Evolutionary conservation across 1,284 basidiomycete genomes (phyloP), one percentile per base, ranked within the genome.

Genomic region (Sanghuangporus sanghuang): DNA sequence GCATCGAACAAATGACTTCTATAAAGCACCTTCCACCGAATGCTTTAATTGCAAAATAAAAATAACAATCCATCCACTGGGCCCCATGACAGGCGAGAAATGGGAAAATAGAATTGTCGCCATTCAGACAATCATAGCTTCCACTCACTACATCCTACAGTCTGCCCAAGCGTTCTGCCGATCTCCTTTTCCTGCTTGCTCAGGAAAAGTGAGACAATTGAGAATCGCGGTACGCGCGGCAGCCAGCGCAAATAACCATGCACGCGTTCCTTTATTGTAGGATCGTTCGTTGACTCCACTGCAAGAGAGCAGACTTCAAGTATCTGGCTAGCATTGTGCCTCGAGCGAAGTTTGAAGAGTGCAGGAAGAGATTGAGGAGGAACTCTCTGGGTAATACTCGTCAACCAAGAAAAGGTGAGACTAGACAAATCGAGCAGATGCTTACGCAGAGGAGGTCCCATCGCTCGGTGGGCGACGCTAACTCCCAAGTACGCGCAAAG

Each of bases 291-390:
- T 1, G 63, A 42, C 18, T 69, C 67, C 54, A 85, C 70, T 0
- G 79, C 71, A 0, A 70, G 68, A 14, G 71, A 71, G 62, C 89
- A 81, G 6, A 78, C 80, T 44, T 77, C 73, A 12, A 90, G 73
- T 23, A 91, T 77, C 1, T 82, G 80, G 77, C 77, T 7, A 92
- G 78, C 16, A 87, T 69, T 0, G 77, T 70, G 90, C 81, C 54
- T 90, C 89, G 35, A 92, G 77, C 0, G 87, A 87, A 0, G 77
- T 82, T 87, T 81, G 73, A 87, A 89, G 50, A 91, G 72, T 0
- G 76, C 66, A 0, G 86, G 85, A 11, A 90, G 72, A n/a, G 76
- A 73, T 6, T 74, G 52, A 0, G 87, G 83, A 0, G 81, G 73
- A 54, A 90, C 77, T 46, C 77, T 77, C 83, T 89, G 68, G 44